phyloP scores from a whole-genome alignment of 306 rosid species.

The barrel medic (Medicago truncatula) region DNA sequence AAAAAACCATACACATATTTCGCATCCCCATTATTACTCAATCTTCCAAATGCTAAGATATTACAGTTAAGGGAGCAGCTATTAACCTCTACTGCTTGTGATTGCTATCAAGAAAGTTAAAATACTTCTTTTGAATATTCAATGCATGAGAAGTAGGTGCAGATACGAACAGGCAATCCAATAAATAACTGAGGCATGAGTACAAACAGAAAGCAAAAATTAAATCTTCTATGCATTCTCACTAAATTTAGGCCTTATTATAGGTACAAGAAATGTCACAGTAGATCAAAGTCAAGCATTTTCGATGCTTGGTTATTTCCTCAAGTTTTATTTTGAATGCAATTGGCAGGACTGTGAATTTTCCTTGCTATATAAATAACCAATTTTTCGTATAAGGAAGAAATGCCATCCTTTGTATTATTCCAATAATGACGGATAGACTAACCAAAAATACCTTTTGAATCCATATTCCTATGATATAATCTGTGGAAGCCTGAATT shows the following conservation, averaged over 20 bases:
- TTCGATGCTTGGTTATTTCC: constrained; percentile 42
- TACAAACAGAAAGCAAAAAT: constrained; percentile 16
- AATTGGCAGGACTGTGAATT: constrained; percentile 32
- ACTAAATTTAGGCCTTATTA: constrained; percentile 30
- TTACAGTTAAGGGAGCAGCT: neutral
- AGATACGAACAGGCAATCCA: constrained; percentile 28
- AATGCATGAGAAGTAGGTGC: neutral
- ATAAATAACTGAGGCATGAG: constrained; percentile 20
- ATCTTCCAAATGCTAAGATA: neutral
- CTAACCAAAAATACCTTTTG: constrained; percentile 40
- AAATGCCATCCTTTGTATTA: constrained; percentile 51
- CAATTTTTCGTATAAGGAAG: constrained; percentile 33
- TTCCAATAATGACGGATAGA: constrained; percentile 31
- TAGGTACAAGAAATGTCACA: constrained; percentile 45
- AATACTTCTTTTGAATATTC: constrained; percentile 1
- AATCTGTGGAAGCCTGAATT: constrained; percentile 48
- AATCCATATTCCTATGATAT: constrained; percentile 49
- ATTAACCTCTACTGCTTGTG: neutral
- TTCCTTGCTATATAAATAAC: constrained; percentile 47
- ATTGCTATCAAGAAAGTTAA: constrained; percentile 1
- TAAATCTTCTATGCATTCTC: constrained; percentile 20
- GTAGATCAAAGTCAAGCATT: constrained; percentile 32
- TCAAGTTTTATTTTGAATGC: constrained; percentile 34
- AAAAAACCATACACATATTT: neutral
- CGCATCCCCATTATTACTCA: too few relatives aligned